phyloP scores from a whole-genome alignment of 1,284 basidiomycete genomes.

The Trichosporon sp. region DNA sequence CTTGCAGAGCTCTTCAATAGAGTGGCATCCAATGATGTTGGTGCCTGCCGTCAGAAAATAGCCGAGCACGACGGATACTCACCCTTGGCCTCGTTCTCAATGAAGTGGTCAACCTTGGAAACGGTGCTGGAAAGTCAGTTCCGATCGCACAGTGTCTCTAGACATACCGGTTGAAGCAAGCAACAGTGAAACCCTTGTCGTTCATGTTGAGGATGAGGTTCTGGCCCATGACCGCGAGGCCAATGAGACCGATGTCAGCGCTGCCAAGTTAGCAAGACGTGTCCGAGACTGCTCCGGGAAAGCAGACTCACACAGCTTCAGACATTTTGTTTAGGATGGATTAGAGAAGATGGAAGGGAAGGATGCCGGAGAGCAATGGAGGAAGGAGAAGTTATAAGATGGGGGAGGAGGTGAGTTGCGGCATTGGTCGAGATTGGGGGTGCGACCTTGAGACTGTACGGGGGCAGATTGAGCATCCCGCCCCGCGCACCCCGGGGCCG shows the following conservation, averaged over 20 bases:
- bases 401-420: not conserved
- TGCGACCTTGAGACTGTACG: not conserved
- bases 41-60: constrained; percentile 65
- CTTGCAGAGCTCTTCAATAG: constrained; percentile 77
- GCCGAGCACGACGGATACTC: constrained; percentile 26
- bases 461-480: not conserved
- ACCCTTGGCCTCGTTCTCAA: constrained; percentile 98
- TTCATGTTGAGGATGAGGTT: constrained; percentile 98
- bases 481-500: constrained; percentile 3
- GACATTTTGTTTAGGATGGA: constrained; percentile 18
- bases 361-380: not conserved
- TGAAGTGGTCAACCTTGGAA: constrained; percentile 94
- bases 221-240: constrained; percentile 97
- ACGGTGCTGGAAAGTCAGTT: constrained; percentile 63
- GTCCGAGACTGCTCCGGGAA: not conserved
- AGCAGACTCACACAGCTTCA: constrained; percentile 12
- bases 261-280: constrained; percentile 27
- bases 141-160: not conserved
- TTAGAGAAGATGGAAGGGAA: not conserved
- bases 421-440: constrained; percentile 15
- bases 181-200: constrained; percentile 97
- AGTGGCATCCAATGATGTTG: constrained; percentile 91
- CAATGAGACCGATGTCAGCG: constrained; percentile 60
- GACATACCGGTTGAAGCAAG: constrained; percentile 83
- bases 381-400: constrained; percentile 8